Base-by-base conservation (phyloP, 2,329 filamentous ascomycete genomes). In the Neurospora crassa region DNA sequence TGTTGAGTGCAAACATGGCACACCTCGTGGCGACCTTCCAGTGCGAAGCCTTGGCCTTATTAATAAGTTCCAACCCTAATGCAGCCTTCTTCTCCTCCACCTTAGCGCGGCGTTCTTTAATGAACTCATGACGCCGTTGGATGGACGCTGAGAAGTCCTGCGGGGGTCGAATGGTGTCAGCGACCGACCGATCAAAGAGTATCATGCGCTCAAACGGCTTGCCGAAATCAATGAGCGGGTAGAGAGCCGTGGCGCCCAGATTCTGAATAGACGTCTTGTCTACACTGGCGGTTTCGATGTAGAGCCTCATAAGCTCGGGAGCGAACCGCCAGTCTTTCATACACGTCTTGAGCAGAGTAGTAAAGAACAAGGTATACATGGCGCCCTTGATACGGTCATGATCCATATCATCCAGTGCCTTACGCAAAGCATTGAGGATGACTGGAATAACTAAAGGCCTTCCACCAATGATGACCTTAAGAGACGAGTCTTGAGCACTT, bases 21-120 rank as follows among this genome's bases (percentile, higher is more conserved):
- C 94, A 97, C 40, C 95, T 88, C 69, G 90, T 93, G 6, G 95
- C 95, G 76, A 97, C 94, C 83, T 97, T 98, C 96, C 96, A 99
- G 78, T 99, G 96, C 0, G 94, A 93, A 3, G 88, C 88, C 76
- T 89, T 90, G 1, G 93, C 92, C 72, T 91, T 83, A 72, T 91
- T 88, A 4, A 94, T 91, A 41, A 99, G 85, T 79, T 98, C 94
- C 70, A 93, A 84, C 0, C 94, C 92, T 37, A 99, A 83, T 3
- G 88, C 87, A 0, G 90, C 85, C 82, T 99, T 99, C 82, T 92
- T 94, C 70, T 86, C 85, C 80, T 99, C 96, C 5, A 98, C 94
- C 72, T 88, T 87, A 69, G 84, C 85, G 71, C 94, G 88, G 71
- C 95, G 92, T 74, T 90, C 88, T 71, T 91, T 82, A 75, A 99